phyloP scores from a whole-genome alignment of 768 basidiomycete genomes.

The Phylloporus rhodoxanthus region DNA sequence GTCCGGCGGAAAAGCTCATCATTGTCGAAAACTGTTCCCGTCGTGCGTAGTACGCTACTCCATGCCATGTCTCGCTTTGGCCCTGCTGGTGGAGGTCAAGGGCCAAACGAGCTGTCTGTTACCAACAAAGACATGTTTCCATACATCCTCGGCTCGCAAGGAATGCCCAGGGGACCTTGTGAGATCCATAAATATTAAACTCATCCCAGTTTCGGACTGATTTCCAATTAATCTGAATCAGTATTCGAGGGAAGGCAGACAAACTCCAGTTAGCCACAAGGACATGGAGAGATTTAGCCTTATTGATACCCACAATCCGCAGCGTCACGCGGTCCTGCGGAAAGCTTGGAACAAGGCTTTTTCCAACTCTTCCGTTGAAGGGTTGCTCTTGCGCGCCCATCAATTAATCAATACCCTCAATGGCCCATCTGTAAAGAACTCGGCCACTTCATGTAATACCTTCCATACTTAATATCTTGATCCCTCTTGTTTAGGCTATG shows the following conservation, averaged over 20 bases:
- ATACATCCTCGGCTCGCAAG: conserved; percentile 24
- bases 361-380: conserved; percentile 21
- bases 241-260: conserved; percentile 21
- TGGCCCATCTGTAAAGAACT: conserved; percentile 12
- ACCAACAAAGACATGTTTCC: conserved; percentile 18
- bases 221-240: not conserved
- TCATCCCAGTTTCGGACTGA: conserved; percentile 2
- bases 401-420: conserved; percentile 15
- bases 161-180: conserved; percentile 27
- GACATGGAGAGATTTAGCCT: conserved; percentile 11
- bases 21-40: conserved; percentile 19
- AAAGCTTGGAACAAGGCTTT: conserved; percentile 32
- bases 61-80: not conserved
- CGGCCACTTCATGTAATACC: conserved; percentile 18
- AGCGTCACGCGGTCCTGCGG: conserved; percentile 20
- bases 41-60: conserved; percentile 27
- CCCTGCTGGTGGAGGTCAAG: conserved; percentile 17
- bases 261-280: conserved; percentile 12
- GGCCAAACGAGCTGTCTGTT: conserved; percentile 36
- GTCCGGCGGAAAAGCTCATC: conserved; percentile 16
- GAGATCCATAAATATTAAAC: conserved; percentile 11
- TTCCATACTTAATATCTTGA: not conserved
- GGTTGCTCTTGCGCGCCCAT: conserved; percentile 20
- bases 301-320: conserved; percentile 16
- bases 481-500: not conserved